Base-by-base conservation (phyloP, 257 asterid genomes). In the Fraxinus cuspidata region DNA sequence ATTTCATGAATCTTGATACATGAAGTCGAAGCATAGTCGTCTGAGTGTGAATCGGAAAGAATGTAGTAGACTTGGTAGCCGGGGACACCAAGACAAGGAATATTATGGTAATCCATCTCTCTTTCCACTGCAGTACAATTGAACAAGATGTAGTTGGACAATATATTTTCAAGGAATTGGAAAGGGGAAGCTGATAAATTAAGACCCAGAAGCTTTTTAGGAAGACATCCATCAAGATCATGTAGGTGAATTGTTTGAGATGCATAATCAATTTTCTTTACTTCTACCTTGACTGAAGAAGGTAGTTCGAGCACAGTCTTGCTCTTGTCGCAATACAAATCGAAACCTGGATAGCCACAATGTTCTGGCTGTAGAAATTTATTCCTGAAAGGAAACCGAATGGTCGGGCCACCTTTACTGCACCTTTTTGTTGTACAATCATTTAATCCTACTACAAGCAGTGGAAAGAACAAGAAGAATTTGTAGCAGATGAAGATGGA, bases 1-100 rank as follows among this genome's bases (percentile, higher is more conserved):
- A 87, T 28, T 8, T 77, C 65, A 12, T 77, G 72, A 77, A 83
- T 38, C 65, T 49, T 86, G 23, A 80, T 84, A 78, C 97, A 92
- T 1, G 89, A 80, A 10, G 81, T 25, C 23, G 53, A 49, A 25
- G 68, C 25, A 70, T 32, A 60, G 5, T 75, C 42, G 32, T 70
- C n/a, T n/a, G 27, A 3, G 5, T 18, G 4, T 56, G 27, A 7
- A 37, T 27, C 3, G n/a, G 23, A 58, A 5, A 0, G 1, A 71
- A 31, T n/a, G 47, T 37, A 8, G 21, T 5, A 16, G 8, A 78
- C 73, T 31, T 63, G 28, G 72, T 81, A 77, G 1, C 77, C 79
- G 12, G 74, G 71, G 38, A 44, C 78, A 65, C 79, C 64, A 74
- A 83, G 85, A 78, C 92, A 88, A 78, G 81, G 70, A 38, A 85